Evolutionary conservation across 441 rosid species (phyloP).

Genomic region (Jatropha multifida): DNA sequence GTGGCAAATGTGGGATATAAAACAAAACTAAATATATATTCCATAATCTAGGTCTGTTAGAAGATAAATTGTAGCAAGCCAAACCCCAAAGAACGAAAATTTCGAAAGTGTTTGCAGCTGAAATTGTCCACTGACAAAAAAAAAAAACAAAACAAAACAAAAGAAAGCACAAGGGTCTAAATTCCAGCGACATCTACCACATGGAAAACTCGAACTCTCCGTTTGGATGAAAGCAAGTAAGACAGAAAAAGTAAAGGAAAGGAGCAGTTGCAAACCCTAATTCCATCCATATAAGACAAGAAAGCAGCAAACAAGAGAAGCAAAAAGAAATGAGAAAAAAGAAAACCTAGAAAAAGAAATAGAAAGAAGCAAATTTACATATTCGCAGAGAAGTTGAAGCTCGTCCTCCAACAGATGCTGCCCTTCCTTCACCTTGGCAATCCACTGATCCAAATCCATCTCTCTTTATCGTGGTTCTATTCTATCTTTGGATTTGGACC

Average conservation of each 20-base stretch:
- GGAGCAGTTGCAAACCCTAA: conserved; percentile 1
- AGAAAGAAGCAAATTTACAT: conserved; percentile 38
- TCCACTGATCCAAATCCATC: conserved; percentile 99
- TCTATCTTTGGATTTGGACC: not conserved
- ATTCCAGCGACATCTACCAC: too few relatives aligned
- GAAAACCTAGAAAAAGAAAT: not conserved
- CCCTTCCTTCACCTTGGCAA: conserved; percentile 91
- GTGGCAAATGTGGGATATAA: too few relatives aligned
- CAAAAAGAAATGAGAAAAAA: not conserved
- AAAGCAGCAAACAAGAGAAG: not conserved
- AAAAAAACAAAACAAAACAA: not conserved
- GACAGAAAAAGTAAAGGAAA: not conserved
- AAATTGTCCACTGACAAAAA: too few relatives aligned
- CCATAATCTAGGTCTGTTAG: too few relatives aligned
- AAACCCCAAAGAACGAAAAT: too few relatives aligned
- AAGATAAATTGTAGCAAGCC: too few relatives aligned
- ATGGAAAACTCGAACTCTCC: not conserved
- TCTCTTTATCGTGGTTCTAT: not conserved
- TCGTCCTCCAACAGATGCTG: conserved; percentile 95
- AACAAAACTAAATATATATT: too few relatives aligned
- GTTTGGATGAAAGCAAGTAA: not conserved
- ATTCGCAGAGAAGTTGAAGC: conserved; percentile 99
- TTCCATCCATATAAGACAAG: not conserved
- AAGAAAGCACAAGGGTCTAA: too few relatives aligned
- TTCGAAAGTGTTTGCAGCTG: too few relatives aligned